phyloP scores from a whole-genome alignment of 2,329 filamentous ascomycete species.

The Raffaelea albimanens region DNA sequence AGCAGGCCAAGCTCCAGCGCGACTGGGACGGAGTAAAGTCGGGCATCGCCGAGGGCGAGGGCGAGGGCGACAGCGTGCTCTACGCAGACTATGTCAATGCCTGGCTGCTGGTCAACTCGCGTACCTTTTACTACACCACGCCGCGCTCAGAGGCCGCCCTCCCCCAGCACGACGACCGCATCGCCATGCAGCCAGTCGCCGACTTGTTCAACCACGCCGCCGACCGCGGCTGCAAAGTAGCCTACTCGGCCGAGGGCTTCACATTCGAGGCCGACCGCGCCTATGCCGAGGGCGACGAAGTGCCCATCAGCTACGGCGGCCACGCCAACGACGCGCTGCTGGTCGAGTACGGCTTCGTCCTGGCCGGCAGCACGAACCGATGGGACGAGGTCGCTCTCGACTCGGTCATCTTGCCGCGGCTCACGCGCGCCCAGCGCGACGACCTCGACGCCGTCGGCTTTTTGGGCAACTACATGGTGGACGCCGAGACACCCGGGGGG shows the following conservation, averaged over 20 bases:
- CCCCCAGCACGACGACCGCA: conserved; percentile 42
- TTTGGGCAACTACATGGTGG: conserved; percentile 16
- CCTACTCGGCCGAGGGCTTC: conserved; percentile 41
- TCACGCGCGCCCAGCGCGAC: conserved; percentile 2
- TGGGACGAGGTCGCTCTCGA: conserved; percentile 41
- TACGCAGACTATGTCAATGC: conserved; percentile 33
- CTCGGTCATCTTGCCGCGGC: conserved; percentile 28
- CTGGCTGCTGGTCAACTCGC: conserved; percentile 52
- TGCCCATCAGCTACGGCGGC: conserved; percentile 59
- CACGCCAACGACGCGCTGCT: conserved; percentile 67
- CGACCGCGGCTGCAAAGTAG: conserved; percentile 39
- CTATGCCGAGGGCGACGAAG: conserved; percentile 51
- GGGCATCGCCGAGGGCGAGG: conserved; percentile 14
- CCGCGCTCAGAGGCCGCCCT: conserved; percentile 31
- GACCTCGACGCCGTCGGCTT: conserved; percentile 14
- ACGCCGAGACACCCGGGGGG: conserved; percentile 14
- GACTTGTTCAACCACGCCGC: conserved; percentile 57
- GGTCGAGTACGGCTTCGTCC: conserved; percentile 51
- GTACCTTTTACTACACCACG: conserved; percentile 49
- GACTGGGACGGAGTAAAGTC: conserved; percentile 24
- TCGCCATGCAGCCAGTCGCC: conserved; percentile 61
- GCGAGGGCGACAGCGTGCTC: too few relatives aligned
- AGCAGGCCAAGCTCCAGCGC: conserved; percentile 32
- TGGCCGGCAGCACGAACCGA: conserved; percentile 25
- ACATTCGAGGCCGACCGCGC: conserved; percentile 39